Conservation (phyloP, 2,329 filamentous ascomycete genomes). For the Pyricularia pennisetigena region DNA sequence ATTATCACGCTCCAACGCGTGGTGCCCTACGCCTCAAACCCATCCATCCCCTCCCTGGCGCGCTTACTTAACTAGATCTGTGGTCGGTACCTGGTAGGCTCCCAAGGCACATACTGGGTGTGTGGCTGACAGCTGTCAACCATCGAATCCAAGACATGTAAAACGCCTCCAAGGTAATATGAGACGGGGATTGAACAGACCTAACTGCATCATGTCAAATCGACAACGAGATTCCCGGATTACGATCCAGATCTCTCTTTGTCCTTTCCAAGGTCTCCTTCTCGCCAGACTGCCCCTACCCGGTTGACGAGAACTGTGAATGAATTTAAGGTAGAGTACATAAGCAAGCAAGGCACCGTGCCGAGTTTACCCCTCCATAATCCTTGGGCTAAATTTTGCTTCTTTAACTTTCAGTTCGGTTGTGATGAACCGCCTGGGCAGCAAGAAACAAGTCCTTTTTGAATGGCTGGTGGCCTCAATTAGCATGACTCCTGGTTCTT, state of each 20-base stretch:
- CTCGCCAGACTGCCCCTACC: too few relatives aligned
- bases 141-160: neutral
- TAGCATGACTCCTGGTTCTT: neutral
- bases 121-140: neutral
- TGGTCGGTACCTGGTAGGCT: too few relatives aligned
- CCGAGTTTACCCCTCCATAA: neutral
- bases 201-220: too few relatives aligned
- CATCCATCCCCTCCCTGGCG: neutral
- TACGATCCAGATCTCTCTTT: too few relatives aligned
- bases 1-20: neutral
- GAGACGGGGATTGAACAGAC: too few relatives aligned
- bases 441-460: neutral
- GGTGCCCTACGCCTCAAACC: neutral
- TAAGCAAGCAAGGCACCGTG: too few relatives aligned
- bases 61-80: too few relatives aligned
- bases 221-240: too few relatives aligned
- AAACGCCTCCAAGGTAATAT: neutral
- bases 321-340: too few relatives aligned
- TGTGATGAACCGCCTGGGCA: neutral
- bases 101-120: neutral
- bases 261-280: too few relatives aligned
- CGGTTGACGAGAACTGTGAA: too few relatives aligned
- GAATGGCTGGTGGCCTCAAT: neutral
- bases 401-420: neutral
- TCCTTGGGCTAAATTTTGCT: neutral